A percentile compares a stretch with the other conserved stretches of the same genome.
These are phyloP conservation scores for Earliella scabrosa DNA, from an alignment of 1,284 basidiomycete genomes.

Conservation along the genomic window DNA sequence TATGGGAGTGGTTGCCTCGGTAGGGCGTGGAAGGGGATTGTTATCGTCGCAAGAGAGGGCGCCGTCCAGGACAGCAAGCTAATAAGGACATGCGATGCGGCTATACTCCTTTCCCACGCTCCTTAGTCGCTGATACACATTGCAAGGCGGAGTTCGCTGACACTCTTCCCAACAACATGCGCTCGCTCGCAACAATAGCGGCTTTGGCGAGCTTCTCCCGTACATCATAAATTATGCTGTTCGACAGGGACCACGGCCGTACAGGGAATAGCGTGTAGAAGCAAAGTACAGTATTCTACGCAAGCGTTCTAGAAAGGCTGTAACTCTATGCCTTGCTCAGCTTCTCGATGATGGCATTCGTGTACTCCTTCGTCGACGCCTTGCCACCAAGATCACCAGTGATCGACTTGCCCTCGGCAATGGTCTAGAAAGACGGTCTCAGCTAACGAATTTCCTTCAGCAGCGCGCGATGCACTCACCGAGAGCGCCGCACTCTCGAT, in stretches of 20 bases:
- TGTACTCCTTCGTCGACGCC: constrained; percentile 87
- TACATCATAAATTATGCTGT: constrained; percentile 8
- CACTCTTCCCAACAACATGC: constrained; percentile 6
- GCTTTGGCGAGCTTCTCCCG: background rate
- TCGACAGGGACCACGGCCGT: constrained; percentile 7
- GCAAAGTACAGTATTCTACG: constrained; percentile 27
- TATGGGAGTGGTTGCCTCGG: constrained; percentile 62
- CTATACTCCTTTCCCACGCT: constrained; percentile 31
- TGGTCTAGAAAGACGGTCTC: too few relatives aligned
- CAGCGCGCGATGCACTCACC: too few relatives aligned
- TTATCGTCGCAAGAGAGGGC: constrained; percentile 45
- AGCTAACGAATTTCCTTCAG: too few relatives aligned
- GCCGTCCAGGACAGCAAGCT: constrained; percentile 30
- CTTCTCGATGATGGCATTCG: constrained; percentile 83
- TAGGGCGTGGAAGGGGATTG: constrained; percentile 56
- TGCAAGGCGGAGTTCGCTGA: constrained; percentile 10
- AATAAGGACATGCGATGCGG: constrained; percentile 30
- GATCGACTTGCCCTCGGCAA: constrained; percentile 92
- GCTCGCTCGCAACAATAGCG: constrained; percentile 15
- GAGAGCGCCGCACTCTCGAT: constrained; percentile 92
- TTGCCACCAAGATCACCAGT: constrained; percentile 94
- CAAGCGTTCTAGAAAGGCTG: constrained; percentile 24
- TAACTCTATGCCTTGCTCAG: constrained; percentile 50
- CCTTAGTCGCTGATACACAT: constrained; percentile 27
- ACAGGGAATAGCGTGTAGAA: constrained; percentile 18